Evolutionary conservation across 2,329 filamentous ascomycete genomes (phyloP).

Genomic region (Coniochaeta hoffmannii): DNA sequence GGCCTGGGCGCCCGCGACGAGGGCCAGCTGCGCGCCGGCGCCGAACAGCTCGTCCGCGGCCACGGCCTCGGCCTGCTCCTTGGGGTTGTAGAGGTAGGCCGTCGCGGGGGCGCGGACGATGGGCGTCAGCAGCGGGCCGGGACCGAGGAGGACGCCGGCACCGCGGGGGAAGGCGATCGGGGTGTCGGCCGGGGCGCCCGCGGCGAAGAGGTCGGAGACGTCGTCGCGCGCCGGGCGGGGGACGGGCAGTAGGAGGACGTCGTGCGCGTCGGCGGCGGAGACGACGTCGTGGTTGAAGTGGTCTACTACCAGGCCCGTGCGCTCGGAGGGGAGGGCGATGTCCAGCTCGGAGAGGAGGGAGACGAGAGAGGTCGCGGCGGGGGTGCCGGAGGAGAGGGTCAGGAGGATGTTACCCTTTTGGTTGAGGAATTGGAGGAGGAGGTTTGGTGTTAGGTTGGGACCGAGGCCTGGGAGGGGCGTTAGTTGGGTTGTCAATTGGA

Average conservation of each 20-base stretch:
- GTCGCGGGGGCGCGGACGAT: constrained; percentile 76
- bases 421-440: constrained; percentile 87
- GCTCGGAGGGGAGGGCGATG: constrained; percentile 78
- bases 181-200: constrained; percentile 38
- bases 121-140: constrained; percentile 69
- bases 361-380: constrained; percentile 65
- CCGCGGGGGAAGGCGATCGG: constrained; percentile 75
- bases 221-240: constrained; percentile 59
- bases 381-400: constrained; percentile 64
- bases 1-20: constrained; percentile 83
- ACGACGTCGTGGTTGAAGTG: constrained; percentile 88
- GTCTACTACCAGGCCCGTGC: constrained; percentile 79
- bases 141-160: constrained; percentile 75
- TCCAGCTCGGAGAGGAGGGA: constrained; percentile 83
- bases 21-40: constrained; percentile 71
- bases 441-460: constrained; percentile 76
- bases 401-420: constrained; percentile 86
- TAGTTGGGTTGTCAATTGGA: constrained; percentile 2
- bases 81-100: constrained; percentile 89
- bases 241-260: constrained; percentile 73
- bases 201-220: constrained; percentile 72
- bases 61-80: constrained; percentile 65
- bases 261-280: constrained; percentile 75
- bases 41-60: constrained; percentile 70
- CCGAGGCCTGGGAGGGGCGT: constrained; percentile 58